These are phyloP conservation scores for Populus nigra DNA, from an alignment of 345 rosid genomes.

Conservation along the genomic window DNA sequence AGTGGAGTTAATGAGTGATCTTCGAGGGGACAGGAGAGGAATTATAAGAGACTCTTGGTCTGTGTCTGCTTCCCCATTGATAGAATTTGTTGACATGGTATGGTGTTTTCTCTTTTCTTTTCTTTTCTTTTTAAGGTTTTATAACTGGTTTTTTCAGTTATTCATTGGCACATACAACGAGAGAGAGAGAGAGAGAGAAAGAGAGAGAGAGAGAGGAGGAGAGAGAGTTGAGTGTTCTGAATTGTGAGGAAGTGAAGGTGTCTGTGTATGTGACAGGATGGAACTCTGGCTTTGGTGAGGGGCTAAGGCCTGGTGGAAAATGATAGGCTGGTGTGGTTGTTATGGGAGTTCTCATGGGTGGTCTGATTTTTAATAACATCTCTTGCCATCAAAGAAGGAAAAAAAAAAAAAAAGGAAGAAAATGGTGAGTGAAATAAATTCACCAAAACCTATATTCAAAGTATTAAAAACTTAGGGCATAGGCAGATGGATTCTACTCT, in stretches of 20 bases:
- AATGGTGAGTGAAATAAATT: too few relatives aligned
- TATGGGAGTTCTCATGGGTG: too few relatives aligned
- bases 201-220: not conserved
- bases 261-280: not conserved
- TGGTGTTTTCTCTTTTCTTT: not conserved
- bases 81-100: conserved; percentile 8
- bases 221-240: not conserved
- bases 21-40: conserved; percentile 48
- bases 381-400: too few relatives aligned
- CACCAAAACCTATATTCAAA: too few relatives aligned
- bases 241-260: not conserved
- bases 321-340: too few relatives aligned
- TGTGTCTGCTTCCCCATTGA: not conserved
- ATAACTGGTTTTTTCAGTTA: not conserved
- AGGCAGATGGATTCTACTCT: too few relatives aligned
- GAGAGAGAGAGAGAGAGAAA: too few relatives aligned
- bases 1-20: conserved; percentile 57
- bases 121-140: not conserved
- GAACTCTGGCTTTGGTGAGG: not conserved
- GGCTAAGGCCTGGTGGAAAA: too few relatives aligned
- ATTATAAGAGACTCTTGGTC: conserved; percentile 46
- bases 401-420: not conserved
- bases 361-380: too few relatives aligned
- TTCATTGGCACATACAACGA: not conserved
- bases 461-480: too few relatives aligned